phyloP scores from a whole-genome alignment of 2,329 filamentous ascomycete species.

The Didymella segeticola region DNA sequence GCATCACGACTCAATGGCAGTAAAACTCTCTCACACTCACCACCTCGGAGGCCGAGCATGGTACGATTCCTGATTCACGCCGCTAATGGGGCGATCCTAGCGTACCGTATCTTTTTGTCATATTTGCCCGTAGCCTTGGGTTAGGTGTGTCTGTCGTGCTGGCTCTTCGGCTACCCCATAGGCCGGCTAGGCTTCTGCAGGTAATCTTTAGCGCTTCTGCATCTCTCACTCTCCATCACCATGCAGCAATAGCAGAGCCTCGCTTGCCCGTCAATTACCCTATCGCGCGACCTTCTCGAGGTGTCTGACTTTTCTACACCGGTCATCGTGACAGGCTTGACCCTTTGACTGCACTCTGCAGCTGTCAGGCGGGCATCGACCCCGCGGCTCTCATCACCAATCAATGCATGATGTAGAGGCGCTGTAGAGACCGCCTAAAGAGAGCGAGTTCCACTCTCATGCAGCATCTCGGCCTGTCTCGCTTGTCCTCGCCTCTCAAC shows the following conservation, averaged over 20 bases:
- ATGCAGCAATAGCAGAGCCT: conserved; percentile 8
- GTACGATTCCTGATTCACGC: conserved; percentile 10
- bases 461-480: conserved; percentile 20
- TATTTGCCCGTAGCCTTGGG: conserved; percentile 1
- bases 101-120: conserved; percentile 1
- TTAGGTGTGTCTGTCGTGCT: neutral
- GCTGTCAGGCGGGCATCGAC: conserved; percentile 4
- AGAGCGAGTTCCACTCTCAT: conserved; percentile 8
- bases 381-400: conserved; percentile 4
- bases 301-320: conserved; percentile 2
- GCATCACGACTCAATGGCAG: conserved; percentile 1
- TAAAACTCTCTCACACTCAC: neutral
- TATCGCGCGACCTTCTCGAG: neutral
- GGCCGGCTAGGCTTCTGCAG: conserved; percentile 12
- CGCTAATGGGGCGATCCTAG: conserved; percentile 8
- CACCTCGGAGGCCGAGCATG: neutral
- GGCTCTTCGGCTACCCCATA: conserved; percentile 11
- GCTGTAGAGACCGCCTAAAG: conserved; percentile 4
- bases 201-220: conserved; percentile 18
- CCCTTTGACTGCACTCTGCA: neutral
- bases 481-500: conserved; percentile 15
- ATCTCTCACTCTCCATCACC: conserved; percentile 4
- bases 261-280: neutral
- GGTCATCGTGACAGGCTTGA: conserved; percentile 7
- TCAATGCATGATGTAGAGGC: conserved; percentile 3